Conservation (phyloP, 441 rosid genomes). For the Erodium moschatum region DNA sequence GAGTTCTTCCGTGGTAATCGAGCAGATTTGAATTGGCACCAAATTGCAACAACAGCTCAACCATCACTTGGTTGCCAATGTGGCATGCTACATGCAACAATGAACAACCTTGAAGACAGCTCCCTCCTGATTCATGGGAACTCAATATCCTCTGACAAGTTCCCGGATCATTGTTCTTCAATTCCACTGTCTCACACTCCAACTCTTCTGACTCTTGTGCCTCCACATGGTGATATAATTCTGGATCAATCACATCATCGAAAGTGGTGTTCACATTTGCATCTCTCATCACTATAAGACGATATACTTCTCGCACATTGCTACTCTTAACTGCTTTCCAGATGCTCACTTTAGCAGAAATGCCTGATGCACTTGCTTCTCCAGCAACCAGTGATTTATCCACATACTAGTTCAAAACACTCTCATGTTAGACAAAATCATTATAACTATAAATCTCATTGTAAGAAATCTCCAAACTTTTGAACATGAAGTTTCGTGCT, state of each 20-base stretch:
- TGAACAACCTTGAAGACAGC: conserved; percentile 79
- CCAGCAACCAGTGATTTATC: conserved; percentile 51
- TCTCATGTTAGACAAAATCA: conserved; percentile 10
- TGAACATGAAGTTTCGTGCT: background rate
- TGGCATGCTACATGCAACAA: conserved; percentile 76
- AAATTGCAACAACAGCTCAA: conserved; percentile 77
- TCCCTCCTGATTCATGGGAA: conserved; percentile 43
- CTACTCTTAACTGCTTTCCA: conserved; percentile 72
- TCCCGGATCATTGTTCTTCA: conserved; percentile 41
- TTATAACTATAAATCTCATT: background rate
- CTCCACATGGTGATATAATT: conserved; percentile 34
- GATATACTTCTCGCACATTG: conserved; percentile 64
- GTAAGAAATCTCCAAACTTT: background rate
- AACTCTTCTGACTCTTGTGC: conserved; percentile 21
- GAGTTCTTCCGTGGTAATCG: conserved; percentile 76
- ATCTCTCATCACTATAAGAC: conserved; percentile 48
- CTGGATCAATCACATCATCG: conserved; percentile 41
- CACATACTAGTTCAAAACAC: conserved; percentile 44
- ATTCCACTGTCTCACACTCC: conserved; percentile 21
- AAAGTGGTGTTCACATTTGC: conserved; percentile 47
- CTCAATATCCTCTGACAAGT: conserved; percentile 49
- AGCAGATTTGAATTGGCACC: conserved; percentile 61
- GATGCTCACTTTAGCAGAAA: conserved; percentile 29
- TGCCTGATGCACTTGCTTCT: conserved; percentile 30
- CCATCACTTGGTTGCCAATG: conserved; percentile 47